Percentiles rank a stretch among this genome's conserved stretches.
Conservation (phyloP, 164 flowering plant genomes). For the Buxus sempervirens region DNA sequence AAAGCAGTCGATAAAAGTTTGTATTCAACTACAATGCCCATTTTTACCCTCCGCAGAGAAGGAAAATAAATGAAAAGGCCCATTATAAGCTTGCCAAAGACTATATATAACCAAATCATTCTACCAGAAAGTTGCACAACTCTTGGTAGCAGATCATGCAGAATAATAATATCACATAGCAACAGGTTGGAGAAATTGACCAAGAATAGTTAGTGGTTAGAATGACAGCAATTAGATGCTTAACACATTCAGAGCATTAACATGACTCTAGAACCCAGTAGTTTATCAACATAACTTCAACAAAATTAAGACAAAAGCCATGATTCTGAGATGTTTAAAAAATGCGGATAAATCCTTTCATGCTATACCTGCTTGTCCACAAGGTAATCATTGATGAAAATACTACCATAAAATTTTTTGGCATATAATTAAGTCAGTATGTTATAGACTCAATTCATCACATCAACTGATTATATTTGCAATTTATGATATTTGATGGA, state of each 20-base stretch:
- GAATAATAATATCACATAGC: neutral
- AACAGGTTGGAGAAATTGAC: neutral
- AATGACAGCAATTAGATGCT: neutral
- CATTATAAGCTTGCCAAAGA: neutral
- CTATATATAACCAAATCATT: neutral
- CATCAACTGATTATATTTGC: neutral
- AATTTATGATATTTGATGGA: neutral
- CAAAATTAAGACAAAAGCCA: too few relatives aligned
- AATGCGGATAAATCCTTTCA: too few relatives aligned
- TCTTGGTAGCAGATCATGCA: neutral
- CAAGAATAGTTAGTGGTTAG: too few relatives aligned
- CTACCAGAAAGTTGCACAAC: neutral
- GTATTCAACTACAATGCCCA: neutral
- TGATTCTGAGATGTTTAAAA: too few relatives aligned
- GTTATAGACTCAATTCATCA: neutral
- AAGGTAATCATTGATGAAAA: too few relatives aligned
- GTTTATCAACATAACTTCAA: too few relatives aligned
- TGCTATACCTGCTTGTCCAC: too few relatives aligned
- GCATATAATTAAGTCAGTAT: neutral
- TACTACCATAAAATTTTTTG: neutral
- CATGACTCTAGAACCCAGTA: neutral
- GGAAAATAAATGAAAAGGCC: neutral
- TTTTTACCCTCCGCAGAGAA: neutral
- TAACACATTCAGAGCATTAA: neutral
- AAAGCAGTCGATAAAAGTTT: neutral